Base-by-base conservation (phyloP, 495 filamentous ascomycete genomes). In the Aspergillus wentii region DNA sequence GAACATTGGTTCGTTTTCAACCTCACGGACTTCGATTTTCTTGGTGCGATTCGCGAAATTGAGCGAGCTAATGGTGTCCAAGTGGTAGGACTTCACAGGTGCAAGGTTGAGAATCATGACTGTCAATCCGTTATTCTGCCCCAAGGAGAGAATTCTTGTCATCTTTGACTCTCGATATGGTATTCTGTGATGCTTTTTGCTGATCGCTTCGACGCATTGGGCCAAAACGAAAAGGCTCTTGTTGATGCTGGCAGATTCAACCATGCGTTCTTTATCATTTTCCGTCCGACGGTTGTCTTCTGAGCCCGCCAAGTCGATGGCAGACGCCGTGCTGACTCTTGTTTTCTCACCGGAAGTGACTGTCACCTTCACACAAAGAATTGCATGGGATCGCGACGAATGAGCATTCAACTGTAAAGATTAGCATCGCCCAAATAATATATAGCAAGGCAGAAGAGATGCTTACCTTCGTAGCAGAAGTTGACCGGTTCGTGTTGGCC, bases 201-300 rank as follows among this genome's bases (percentile, higher is more conserved):
- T 78, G 47, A 98, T 98, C 10, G 92, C 92, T 62, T 98, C 92
- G 30, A 97, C 88, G 51, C 92, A 98, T 56, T 96, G 89, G 16
- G 88, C 88, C 19, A 98, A 68, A 20, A 95, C 89, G 49, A 98
- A 98, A 8, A 98, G 71, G 44, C 83, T 90, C 67, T 96, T 98
- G 72, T 98, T 98, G 69, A 98, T 98, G 55, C 88, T 94, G 2
- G 90, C 88, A n/a, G 88, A 95, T 59, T 98, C 92, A 2, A 94
- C 75, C 69, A 98, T 75, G 10, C 92, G 72, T 53, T 95, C 88
- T 62, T 92, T 94, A 44, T 83, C 87, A 62, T 98, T 98, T 22
- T 94, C 89, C 0, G 92, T 98, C 22, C 92, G 65, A 17, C 92
- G 72, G 57, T 98, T 98, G 56, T 98, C 92, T 60, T 98, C 92